Evolutionary conservation across 2,329 filamentous ascomycete genomes (phyloP).

Genomic region (Diaporthe destruens): DNA sequence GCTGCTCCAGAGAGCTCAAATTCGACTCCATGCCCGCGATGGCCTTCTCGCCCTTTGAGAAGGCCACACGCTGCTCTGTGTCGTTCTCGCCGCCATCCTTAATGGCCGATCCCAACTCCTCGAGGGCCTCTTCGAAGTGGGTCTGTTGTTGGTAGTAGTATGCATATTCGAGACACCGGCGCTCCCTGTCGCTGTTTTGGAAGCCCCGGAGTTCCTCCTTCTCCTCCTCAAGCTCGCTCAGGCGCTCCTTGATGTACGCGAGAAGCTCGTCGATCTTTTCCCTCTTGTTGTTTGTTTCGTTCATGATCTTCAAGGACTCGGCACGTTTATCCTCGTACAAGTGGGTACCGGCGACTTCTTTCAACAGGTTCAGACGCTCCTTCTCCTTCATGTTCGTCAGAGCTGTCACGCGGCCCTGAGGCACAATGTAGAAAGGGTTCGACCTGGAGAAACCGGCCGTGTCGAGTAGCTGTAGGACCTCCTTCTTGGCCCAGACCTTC

Average conservation of each 20-base stretch:
- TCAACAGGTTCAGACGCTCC: slow-evolving; percentile 88
- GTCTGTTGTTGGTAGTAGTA: slow-evolving; percentile 92
- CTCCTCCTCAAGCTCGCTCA: slow-evolving; percentile 93
- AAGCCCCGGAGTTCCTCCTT: slow-evolving; percentile 95
- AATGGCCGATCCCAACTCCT: slow-evolving; percentile 84
- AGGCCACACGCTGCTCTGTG: slow-evolving; percentile 82
- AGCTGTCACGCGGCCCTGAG: slow-evolving; percentile 94
- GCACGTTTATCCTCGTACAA: slow-evolving; percentile 93
- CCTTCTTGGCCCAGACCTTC: slow-evolving; percentile 93
- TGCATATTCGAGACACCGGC: slow-evolving; percentile 92
- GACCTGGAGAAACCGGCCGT: slow-evolving; percentile 96
- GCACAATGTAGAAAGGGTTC: slow-evolving; percentile 99
- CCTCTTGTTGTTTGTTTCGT: slow-evolving; percentile 94
- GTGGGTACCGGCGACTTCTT: slow-evolving; percentile 98
- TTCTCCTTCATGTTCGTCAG: slow-evolving; percentile 99
- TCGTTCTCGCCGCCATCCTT: slow-evolving; percentile 87
- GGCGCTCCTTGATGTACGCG: slow-evolving; percentile 89
- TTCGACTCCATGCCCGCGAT: slow-evolving; percentile 82
- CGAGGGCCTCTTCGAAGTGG: slow-evolving; percentile 80
- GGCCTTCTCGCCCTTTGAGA: slow-evolving; percentile 82
- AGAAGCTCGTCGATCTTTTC: slow-evolving; percentile 94
- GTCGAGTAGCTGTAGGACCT: slow-evolving; percentile 95
- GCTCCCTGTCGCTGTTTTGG: slow-evolving; percentile 94
- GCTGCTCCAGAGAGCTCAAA: slow-evolving; percentile 83
- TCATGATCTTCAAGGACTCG: slow-evolving; percentile 96